A percentile compares a stretch with the other conserved stretches of the same genome.
phyloP scores from a whole-genome alignment of 805 yeast genomes.

The Candida peoriensis region DNA sequence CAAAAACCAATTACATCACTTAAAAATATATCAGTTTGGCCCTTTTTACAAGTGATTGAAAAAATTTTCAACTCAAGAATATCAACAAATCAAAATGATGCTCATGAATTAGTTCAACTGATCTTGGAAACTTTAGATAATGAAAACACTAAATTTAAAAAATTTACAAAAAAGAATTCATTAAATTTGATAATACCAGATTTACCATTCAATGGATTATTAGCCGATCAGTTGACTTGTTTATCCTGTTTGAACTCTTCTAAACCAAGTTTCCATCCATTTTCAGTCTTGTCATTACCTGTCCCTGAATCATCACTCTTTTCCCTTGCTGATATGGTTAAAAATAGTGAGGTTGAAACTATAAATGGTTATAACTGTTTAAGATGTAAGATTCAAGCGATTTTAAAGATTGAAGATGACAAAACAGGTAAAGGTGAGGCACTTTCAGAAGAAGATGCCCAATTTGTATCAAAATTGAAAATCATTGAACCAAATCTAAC shows the following conservation, averaged over 20 bases:
- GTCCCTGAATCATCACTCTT: slow-evolving; percentile 54
- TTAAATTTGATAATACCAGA: slow-evolving; percentile 39
- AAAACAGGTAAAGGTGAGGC: slow-evolving; percentile 10
- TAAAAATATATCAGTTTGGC: slow-evolving; percentile 68
- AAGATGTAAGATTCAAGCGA: slow-evolving; percentile 51
- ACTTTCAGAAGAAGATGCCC: slow-evolving; percentile 26
- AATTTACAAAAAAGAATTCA: slow-evolving; percentile 22
- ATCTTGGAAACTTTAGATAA: slow-evolving; percentile 71
- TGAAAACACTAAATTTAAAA: slow-evolving; percentile 47
- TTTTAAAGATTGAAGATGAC: slow-evolving; percentile 31
- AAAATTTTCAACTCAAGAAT: slow-evolving; percentile 65
- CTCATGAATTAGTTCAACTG: slow-evolving; percentile 85
- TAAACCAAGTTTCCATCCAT: slow-evolving; percentile 51
- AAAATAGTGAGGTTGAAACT: slow-evolving; percentile 56
- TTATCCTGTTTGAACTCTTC: slow-evolving; percentile 59
- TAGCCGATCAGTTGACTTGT: slow-evolving; percentile 66
- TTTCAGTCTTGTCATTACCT: slow-evolving; percentile 66
- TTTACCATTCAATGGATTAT: slow-evolving; percentile 69
- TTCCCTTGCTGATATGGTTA: slow-evolving; percentile 48
- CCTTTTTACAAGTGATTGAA: slow-evolving; percentile 70
- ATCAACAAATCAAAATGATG: slow-evolving; percentile 85
- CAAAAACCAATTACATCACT: slow-evolving; percentile 56
- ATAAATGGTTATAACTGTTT: slow-evolving; percentile 79
- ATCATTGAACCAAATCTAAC: slow-evolving; percentile 31
- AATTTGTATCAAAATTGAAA: slow-evolving; percentile 30